Percentiles rank a stretch among this genome's conserved stretches.
Evolutionary conservation across 345 rosid genomes (phyloP).

Genomic region (Camelina sativa): DNA sequence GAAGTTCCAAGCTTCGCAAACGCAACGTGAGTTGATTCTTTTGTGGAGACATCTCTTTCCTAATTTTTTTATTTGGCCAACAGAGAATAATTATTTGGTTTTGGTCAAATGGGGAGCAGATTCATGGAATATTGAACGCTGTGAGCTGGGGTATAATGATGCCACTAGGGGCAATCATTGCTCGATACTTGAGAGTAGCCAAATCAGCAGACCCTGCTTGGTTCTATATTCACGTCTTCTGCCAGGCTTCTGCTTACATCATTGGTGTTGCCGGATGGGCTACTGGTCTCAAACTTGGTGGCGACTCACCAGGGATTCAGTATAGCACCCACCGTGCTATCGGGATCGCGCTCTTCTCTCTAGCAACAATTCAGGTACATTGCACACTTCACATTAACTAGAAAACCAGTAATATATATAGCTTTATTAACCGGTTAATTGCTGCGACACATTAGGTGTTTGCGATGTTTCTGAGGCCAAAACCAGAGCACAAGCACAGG

Average conservation of each 20-base stretch:
- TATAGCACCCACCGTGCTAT: conserved; percentile 62
- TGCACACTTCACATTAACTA: conserved; percentile 7
- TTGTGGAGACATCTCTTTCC: conserved; percentile 52
- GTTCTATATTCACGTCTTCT: conserved; percentile 82
- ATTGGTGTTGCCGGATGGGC: conserved; percentile 91
- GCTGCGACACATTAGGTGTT: conserved; percentile 50
- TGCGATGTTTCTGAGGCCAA: conserved; percentile 89
- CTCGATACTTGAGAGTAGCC: conserved; percentile 81
- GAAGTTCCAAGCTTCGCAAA: conserved; percentile 55
- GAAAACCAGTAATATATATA: neutral
- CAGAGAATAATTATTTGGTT: conserved; percentile 25
- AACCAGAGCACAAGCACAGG: conserved; percentile 81
- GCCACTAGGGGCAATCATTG: conserved; percentile 75
- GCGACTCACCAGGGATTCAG: conserved; percentile 63
- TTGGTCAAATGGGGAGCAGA: conserved; percentile 49
- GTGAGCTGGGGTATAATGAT: conserved; percentile 90
- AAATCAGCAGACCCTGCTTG: conserved; percentile 81
- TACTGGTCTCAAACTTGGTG: conserved; percentile 89
- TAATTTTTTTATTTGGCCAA: conserved; percentile 40
- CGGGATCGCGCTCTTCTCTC: conserved; percentile 79
- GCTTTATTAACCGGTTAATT: conserved; percentile 1
- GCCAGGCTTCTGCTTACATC: conserved; percentile 75
- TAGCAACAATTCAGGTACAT: conserved; percentile 82
- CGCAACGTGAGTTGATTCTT: conserved; percentile 60
- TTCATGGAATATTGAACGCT: conserved; percentile 80